Evolutionary conservation across 2,329 filamentous ascomycete species (phyloP), one percentile per base, ranked within the genome.

Genomic region (Lomentospora prolificans): DNA sequence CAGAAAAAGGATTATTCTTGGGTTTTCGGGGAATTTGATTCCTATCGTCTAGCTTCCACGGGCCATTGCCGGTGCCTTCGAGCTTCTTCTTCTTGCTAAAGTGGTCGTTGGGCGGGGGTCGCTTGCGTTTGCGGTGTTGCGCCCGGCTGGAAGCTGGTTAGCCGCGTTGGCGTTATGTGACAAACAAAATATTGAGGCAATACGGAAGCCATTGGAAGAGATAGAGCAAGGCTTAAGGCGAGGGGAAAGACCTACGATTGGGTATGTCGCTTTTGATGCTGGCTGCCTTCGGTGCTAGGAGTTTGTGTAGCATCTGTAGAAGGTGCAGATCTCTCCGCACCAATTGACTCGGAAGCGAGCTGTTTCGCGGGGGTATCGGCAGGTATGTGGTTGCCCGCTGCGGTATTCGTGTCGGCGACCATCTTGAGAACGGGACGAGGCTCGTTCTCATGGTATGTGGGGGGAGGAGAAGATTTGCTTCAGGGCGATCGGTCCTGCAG

Each of bases 1-100:
- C 80, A 55, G 73, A 72, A 63, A 83, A 83, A 39, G 75, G 73
- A 57, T 81, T 81, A 52, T 62, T 46, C 28, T 56, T 58, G 3
- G 57, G 52, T 50, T 60, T 59, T 36, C 59, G 58, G 14, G 48
- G 33, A 12, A 55, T 54, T 51, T 51, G 57, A 44, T 58, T 57
- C 25, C 58, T 56, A 31, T 58, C 53, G 36, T 58, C 57, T 52
- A 56, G 58, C n/a, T 56, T 53, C 58, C 28, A 55, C 54, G 14
- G 33, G 28, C 53, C 39, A 52, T 58, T 51, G 28, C 50, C 54
- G 30, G 58, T 55, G 33, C 36, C 53, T 24, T 59, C 58, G 53
- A 57, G 57, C 33, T 59, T 58, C 31, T 56, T 55, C 31, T 60
- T 55, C 41, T 56, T 56, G 48, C n/a, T 25, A 19, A 53, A 41